Evolutionary conservation across 108 stramenopile species (phyloP).

Genomic region (Stephanodiscus triporus): DNA sequence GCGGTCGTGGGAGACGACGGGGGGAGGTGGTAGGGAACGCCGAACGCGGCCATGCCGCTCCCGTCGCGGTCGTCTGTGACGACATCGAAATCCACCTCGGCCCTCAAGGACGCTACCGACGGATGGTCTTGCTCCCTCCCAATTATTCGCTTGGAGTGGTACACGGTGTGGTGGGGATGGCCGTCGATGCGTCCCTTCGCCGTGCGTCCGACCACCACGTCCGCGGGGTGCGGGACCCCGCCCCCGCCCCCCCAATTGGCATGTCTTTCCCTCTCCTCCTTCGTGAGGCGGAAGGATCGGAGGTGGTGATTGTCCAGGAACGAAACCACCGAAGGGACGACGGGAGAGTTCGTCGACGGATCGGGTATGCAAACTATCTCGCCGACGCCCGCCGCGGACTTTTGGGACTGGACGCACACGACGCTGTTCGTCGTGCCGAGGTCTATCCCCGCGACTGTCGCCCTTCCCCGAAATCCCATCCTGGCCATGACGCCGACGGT

Average conservation of each 20-base stretch:
- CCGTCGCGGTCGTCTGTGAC: constrained; percentile 20
- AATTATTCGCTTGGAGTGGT: constrained; percentile 85
- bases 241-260: background rate
- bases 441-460: constrained; percentile 85
- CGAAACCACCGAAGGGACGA: constrained; percentile 88
- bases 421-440: constrained; percentile 89
- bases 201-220: constrained; percentile 71
- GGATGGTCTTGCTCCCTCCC: constrained; percentile 59
- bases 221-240: constrained; percentile 68
- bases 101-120: constrained; percentile 56
- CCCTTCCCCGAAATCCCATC: constrained; percentile 83
- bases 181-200: constrained; percentile 81
- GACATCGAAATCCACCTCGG: constrained; percentile 77
- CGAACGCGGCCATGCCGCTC: constrained; percentile 40
- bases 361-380: constrained; percentile 82
- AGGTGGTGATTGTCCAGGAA: constrained; percentile 67
- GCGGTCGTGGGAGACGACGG: constrained; percentile 13
- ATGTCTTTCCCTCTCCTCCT: constrained; percentile 36
- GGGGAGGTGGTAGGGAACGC: constrained; percentile 47
- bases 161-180: constrained; percentile 86
- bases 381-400: constrained; percentile 69
- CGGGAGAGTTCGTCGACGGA: constrained; percentile 66
- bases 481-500: constrained; percentile 75
- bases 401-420: constrained; percentile 77
- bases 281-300: constrained; percentile 41